Base-by-base conservation (phyloP, 2,329 filamentous ascomycete species). In the Talaromyces pinophilus region DNA sequence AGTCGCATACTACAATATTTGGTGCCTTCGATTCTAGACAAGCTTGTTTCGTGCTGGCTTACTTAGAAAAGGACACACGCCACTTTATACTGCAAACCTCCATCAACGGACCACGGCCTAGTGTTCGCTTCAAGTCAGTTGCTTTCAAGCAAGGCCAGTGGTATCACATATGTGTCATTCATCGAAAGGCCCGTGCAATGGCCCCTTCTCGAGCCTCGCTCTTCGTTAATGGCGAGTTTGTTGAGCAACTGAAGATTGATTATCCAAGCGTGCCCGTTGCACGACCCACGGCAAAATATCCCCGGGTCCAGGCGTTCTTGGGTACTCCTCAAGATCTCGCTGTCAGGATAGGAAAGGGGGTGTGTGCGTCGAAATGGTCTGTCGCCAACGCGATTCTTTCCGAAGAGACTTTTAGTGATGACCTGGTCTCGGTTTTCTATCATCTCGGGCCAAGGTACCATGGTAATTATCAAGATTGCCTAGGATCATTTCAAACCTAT, bases 1-100 rank as follows among this genome's bases (percentile, higher is more conserved):
- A 87, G 55, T 89, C 91, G 17, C 95, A 99, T 77, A 99, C 95
- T 0, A 99, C 95, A 0, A 86, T 99, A 15, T 99, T 99, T 76
- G 95, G 95, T 30, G 92, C 95, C 8, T 98, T 96, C 77, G 95
- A 99, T 79, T 85, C 90, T 3, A 92, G 88, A 5, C 94, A 98
- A 77, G 92, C 92, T 5, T 99, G 95, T 78, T 99, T 99, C 74
- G 81, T 99, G 42, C 87, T 99, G 71, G 89, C 93, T 67, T 99
- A 99, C 74, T 84, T 99, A 46, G 96, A 99, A 76, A 93, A 90
- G 74, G 93, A 97, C 76, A 96, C 92, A 1, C 91, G 87, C 68
- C 95, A 97, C 78, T 91, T 99, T 71, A 99, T 99, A 71, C 82
- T 99, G 5, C 95, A 99, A 79, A 98, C 96, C 7, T 97, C 95